Evolutionary conservation across 2,329 filamentous ascomycete species (phyloP).

Genomic region (Trichoderma citrinoviride): DNA sequence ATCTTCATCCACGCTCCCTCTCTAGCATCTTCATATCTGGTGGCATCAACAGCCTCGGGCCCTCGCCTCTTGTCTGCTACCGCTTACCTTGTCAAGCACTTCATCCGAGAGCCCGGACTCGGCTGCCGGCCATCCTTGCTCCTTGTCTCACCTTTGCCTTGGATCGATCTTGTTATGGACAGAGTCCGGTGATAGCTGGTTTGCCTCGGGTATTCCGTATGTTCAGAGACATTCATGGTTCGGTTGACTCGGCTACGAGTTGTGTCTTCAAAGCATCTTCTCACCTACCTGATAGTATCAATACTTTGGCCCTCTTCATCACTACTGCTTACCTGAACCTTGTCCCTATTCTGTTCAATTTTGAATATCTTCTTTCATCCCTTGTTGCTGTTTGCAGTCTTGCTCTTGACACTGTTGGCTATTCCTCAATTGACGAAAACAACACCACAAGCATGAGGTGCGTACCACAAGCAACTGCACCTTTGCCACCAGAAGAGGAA

Average conservation of each 20-base stretch:
- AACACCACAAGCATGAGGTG: slow-evolving; percentile 21
- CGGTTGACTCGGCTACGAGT: not conserved
- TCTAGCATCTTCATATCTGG: not conserved
- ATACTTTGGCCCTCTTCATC: not conserved
- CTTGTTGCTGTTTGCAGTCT: not conserved
- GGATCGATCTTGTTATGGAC: not conserved
- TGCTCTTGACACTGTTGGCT: not conserved
- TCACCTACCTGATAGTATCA: not conserved
- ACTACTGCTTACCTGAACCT: not conserved
- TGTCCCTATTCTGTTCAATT: not conserved
- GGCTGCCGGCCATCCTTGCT: not conserved
- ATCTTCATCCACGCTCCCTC: not conserved
- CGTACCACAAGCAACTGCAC: not conserved
- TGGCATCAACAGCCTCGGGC: not conserved
- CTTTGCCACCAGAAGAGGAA: not conserved
- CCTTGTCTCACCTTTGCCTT: not conserved
- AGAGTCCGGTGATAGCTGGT: not conserved
- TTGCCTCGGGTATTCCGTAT: not conserved
- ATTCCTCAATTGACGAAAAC: not conserved
- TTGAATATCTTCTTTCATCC: not conserved
- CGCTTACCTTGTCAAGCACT: not conserved
- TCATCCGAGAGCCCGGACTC: not conserved
- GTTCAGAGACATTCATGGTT: not conserved
- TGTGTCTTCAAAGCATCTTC: not conserved
- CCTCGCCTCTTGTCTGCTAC: not conserved